Conservation (phyloP, 768 basidiomycete genomes). For the Hypholoma sublateritium region DNA sequence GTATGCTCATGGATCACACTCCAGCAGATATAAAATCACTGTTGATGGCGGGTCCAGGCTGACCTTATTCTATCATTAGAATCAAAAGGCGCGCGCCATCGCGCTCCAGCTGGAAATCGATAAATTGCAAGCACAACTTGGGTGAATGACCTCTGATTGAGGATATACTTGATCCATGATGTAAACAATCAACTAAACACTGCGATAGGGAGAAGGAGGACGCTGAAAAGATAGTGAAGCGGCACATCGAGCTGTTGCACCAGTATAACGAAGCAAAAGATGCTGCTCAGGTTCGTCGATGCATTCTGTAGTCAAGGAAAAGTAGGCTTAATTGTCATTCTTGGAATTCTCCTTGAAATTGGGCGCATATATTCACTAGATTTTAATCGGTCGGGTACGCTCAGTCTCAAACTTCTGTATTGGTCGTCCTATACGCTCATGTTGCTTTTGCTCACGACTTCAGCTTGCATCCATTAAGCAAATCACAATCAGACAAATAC, state of each 20-base stretch:
- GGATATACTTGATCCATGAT: not conserved
- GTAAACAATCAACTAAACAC: not conserved
- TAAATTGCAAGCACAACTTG: slow-evolving; percentile 45
- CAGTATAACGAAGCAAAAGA: slow-evolving; percentile 83
- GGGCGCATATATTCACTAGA: slow-evolving; percentile 37
- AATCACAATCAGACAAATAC: slow-evolving; percentile 72
- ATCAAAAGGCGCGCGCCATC: slow-evolving; percentile 48
- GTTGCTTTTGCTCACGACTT: slow-evolving; percentile 9
- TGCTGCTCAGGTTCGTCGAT: slow-evolving; percentile 62
- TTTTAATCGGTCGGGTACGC: slow-evolving; percentile 74
- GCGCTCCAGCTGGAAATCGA: slow-evolving; percentile 50
- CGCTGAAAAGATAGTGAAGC: slow-evolving; percentile 58
- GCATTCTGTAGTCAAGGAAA: not conserved
- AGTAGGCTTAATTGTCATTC: too few relatives aligned
- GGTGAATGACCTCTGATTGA: slow-evolving; percentile 32
- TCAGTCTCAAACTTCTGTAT: too few relatives aligned
- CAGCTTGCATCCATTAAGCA: slow-evolving; percentile 74
- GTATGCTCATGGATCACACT: not conserved
- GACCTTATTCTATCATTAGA: slow-evolving; percentile 27
- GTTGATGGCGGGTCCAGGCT: too few relatives aligned
- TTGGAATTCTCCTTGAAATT: not conserved
- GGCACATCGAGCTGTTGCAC: slow-evolving; percentile 72
- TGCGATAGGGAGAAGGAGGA: slow-evolving; percentile 39
- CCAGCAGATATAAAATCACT: too few relatives aligned
- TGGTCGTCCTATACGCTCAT: not conserved